Evolutionary conservation across 805 yeast species (phyloP).

Genomic region (Ogataea corticis): DNA sequence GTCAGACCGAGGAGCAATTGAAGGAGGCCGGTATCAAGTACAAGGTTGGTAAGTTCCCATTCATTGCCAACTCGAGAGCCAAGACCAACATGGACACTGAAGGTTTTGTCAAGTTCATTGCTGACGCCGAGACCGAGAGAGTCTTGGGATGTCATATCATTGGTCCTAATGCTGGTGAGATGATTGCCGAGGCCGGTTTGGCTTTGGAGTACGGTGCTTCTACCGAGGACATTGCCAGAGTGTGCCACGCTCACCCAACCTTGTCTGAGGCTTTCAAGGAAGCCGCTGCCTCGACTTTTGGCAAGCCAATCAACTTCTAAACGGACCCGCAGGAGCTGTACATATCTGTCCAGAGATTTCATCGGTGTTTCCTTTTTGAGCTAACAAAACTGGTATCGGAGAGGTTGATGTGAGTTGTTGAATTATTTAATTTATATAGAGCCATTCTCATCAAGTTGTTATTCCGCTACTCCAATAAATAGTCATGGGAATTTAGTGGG

Average conservation of each 20-base stretch:
- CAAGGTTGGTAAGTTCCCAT: constrained; percentile 97
- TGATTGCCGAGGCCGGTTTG: constrained; percentile 98
- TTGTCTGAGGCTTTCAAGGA: constrained; percentile 97
- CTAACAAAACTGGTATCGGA: neutral
- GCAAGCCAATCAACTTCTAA: constrained; percentile 86
- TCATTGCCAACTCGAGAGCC: constrained; percentile 98
- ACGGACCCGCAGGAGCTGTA: constrained; percentile 4
- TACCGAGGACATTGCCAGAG: constrained; percentile 95
- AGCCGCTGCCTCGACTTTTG: constrained; percentile 91
- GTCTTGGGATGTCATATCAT: constrained; percentile 94
- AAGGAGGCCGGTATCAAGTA: constrained; percentile 89
- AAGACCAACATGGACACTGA: constrained; percentile 97
- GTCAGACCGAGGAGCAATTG: constrained; percentile 91
- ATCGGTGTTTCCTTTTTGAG: neutral
- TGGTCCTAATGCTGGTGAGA: constrained; percentile 99
- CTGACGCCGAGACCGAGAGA: constrained; percentile 97
- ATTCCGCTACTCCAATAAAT: neutral
- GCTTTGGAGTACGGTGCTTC: constrained; percentile 99
- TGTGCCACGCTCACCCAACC: constrained; percentile 99
- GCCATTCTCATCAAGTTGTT: neutral
- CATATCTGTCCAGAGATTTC: constrained; percentile 2
- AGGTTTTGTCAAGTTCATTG: constrained; percentile 93
- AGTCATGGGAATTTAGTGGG: neutral
- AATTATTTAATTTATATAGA: constrained; percentile 4
- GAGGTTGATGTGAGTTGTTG: neutral